phyloP scores from a whole-genome alignment of 1,284 basidiomycete genomes.

The Uromyces viciae-fabae region DNA sequence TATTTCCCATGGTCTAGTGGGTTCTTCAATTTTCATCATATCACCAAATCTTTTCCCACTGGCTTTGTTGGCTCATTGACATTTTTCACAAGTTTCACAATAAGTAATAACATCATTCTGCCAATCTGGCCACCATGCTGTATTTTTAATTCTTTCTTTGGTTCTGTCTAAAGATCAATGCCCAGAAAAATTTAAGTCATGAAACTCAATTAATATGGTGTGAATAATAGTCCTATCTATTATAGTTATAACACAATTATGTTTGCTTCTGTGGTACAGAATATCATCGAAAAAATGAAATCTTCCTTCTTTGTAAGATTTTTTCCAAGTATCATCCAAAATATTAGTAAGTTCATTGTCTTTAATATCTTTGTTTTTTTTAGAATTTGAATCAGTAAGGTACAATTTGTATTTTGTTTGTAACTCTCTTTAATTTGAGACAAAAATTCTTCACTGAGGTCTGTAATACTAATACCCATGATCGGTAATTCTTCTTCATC shows the following conservation, averaged over 20 bases:
- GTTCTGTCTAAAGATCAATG: not conserved
- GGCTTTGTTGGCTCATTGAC: not conserved
- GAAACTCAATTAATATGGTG: not conserved
- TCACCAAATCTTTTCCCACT: not conserved
- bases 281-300: not conserved
- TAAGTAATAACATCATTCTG: not conserved
- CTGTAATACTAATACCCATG: not conserved
- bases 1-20: not conserved
- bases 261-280: not conserved
- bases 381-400: not conserved
- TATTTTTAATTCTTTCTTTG: not conserved
- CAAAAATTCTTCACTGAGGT: not conserved
- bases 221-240: not conserved
- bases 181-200: not conserved
- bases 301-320: not conserved
- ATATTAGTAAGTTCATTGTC: not conserved
- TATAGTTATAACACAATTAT: not conserved
- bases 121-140: conserved; percentile 9
- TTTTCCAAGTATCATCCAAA: not conserved
- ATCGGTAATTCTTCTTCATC: not conserved
- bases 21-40: not conserved
- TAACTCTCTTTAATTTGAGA: not conserved
- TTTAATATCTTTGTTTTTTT: not conserved
- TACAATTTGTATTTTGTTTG: not conserved
- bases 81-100: not conserved